phyloP scores from a whole-genome alignment of 352 stramenopile genomes.

The Phytopythium chamaehyphon region DNA sequence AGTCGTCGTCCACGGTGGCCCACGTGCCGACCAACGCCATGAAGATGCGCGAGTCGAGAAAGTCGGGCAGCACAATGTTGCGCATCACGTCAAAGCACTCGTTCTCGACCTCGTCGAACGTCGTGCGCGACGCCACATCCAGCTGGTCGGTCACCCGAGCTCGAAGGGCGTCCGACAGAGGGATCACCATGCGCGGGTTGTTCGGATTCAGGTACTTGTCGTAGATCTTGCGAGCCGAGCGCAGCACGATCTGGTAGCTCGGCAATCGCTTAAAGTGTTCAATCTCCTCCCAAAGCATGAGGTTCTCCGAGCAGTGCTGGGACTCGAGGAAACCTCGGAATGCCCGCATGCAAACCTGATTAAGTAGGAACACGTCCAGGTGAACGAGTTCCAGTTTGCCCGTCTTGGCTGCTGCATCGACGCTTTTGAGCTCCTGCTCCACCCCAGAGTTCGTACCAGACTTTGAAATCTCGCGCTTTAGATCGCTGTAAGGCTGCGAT shows the following conservation, averaged over 20 bases:
- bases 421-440: constrained; percentile 40
- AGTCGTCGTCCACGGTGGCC: constrained; percentile 69
- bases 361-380: constrained; percentile 66
- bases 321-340: constrained; percentile 70
- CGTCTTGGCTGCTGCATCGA: constrained; percentile 63
- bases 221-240: constrained; percentile 81
- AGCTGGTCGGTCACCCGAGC: constrained; percentile 48
- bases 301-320: constrained; percentile 77
- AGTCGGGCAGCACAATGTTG: constrained; percentile 72
- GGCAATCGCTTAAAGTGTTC: constrained; percentile 75
- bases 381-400: constrained; percentile 74
- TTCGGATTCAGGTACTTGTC: constrained; percentile 78
- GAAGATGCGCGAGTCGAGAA: constrained; percentile 80
- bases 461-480: constrained; percentile 51
- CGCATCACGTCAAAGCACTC: constrained; percentile 76
- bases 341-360: constrained; percentile 60
- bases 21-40: constrained; percentile 81
- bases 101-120: constrained; percentile 71
- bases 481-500: constrained; percentile 53
- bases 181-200: constrained; percentile 53
- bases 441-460: constrained; percentile 19
- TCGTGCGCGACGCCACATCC: constrained; percentile 58
- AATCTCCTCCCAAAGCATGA: constrained; percentile 85
- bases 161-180: constrained; percentile 39
- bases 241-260: constrained; percentile 81